Percentiles rank a stretch among this genome's conserved stretches.
phyloP scores from a whole-genome alignment of 192 early-diverging fungal genomes.

The Coemansia pectinata region DNA sequence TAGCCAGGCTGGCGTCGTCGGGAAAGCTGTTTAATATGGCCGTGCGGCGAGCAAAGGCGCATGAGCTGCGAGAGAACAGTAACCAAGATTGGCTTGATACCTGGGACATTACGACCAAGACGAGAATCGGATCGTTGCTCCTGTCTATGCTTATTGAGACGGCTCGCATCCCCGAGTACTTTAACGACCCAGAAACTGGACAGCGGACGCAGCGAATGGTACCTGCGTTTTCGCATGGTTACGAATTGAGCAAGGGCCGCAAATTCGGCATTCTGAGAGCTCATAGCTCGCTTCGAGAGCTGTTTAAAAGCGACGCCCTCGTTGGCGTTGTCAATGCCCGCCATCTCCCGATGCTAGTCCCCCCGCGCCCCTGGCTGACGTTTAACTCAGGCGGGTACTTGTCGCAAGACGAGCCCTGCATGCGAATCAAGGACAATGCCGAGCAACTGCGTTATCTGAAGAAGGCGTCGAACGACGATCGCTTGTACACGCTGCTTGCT shows the following conservation, averaged over 20 bases:
- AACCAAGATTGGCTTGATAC: slow-evolving; percentile 63
- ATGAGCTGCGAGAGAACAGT: slow-evolving; percentile 58
- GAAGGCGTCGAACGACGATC: slow-evolving; percentile 74
- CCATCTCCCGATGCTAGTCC: slow-evolving; percentile 91
- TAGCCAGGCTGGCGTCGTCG: slow-evolving; percentile 72
- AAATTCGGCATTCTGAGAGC: slow-evolving; percentile 72
- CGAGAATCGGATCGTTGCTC: slow-evolving; percentile 62
- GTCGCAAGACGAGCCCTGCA: slow-evolving; percentile 65
- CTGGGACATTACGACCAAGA: slow-evolving; percentile 64
- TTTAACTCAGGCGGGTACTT: slow-evolving; percentile 86
- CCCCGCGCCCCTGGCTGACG: slow-evolving; percentile 87
- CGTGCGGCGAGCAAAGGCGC: slow-evolving; percentile 66
- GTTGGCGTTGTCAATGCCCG: slow-evolving; percentile 66
- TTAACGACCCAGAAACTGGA: slow-evolving; percentile 60
- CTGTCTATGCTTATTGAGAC: slow-evolving; percentile 66
- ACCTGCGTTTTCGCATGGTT: slow-evolving; percentile 79
- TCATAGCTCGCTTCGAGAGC: slow-evolving; percentile 67
- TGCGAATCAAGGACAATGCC: slow-evolving; percentile 69
- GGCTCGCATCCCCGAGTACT: slow-evolving; percentile 66
- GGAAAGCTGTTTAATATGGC: slow-evolving; percentile 83
- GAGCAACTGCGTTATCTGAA: slow-evolving; percentile 80
- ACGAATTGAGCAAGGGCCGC: slow-evolving; percentile 62
- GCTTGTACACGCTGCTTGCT: slow-evolving; percentile 66
- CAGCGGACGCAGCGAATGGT: slow-evolving; percentile 60
- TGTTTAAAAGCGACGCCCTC: slow-evolving; percentile 63